These are phyloP conservation scores for Leonotis leonurus DNA, from an alignment of 257 asterid genomes.

Conservation along the genomic window DNA sequence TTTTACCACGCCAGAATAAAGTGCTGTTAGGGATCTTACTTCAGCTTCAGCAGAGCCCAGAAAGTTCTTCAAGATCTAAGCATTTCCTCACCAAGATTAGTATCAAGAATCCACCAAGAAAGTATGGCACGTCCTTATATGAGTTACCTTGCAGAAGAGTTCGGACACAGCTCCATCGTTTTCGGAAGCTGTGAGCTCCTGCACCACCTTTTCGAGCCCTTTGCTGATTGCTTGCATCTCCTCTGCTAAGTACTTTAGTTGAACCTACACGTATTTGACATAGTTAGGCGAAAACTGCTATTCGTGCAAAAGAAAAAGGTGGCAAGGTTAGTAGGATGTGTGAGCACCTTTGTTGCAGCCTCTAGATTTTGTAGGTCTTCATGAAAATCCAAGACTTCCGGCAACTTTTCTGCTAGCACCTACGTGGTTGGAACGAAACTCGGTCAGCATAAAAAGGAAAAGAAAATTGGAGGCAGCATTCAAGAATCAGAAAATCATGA, in stretches of 20 bases:
- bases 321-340: neutral
- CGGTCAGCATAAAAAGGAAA: neutral
- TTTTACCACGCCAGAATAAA: slow-evolving; percentile 76
- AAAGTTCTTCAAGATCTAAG: slow-evolving; percentile 60
- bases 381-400: slow-evolving; percentile 65
- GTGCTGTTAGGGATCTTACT: slow-evolving; percentile 65
- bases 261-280: slow-evolving; percentile 43
- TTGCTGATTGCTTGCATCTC: slow-evolving; percentile 83
- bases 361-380: slow-evolving; percentile 62
- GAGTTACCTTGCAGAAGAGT: slow-evolving; percentile 53
- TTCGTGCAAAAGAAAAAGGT: neutral
- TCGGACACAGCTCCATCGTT: slow-evolving; percentile 67
- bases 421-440: slow-evolving; percentile 14
- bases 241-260: slow-evolving; percentile 73
- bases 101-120: too few relatives aligned
- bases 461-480: neutral
- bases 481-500: slow-evolving; percentile 1
- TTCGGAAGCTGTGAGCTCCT: slow-evolving; percentile 63
- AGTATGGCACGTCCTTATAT: too few relatives aligned
- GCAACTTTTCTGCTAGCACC: slow-evolving; percentile 73
- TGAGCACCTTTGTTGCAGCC: slow-evolving; percentile 65
- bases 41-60: slow-evolving; percentile 56
- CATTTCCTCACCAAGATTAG: slow-evolving; percentile 14
- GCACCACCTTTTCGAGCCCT: slow-evolving; percentile 63
- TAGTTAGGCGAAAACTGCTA: too few relatives aligned